A percentile compares a stretch with the other conserved stretches of the same genome.
Conservation (phyloP, 2,329 filamentous ascomycete genomes). For the Pseudogymnoascus destructans region DNA sequence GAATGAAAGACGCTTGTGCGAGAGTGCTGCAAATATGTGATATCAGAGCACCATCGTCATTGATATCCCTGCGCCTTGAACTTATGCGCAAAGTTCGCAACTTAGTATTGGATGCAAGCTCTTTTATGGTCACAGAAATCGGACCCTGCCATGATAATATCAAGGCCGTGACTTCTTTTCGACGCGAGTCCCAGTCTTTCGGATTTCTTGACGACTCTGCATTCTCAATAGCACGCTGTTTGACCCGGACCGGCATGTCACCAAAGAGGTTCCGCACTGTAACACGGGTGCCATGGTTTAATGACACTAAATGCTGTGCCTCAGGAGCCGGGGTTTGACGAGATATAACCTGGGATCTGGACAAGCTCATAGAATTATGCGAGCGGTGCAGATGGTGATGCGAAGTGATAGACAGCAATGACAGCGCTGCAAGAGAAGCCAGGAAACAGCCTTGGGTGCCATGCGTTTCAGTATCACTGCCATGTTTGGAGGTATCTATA, state of each 20-base stretch:
- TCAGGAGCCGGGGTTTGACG: conserved; percentile 48
- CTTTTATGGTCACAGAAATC: conserved; percentile 45
- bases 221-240: conserved; percentile 50
- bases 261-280: conserved; percentile 74
- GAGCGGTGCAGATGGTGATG: conserved; percentile 47
- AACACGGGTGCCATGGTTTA: conserved; percentile 60
- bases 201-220: conserved; percentile 36
- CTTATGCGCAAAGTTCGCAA: conserved; percentile 20
- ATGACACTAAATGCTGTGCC: conserved; percentile 42
- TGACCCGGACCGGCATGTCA: conserved; percentile 79
- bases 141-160: conserved; percentile 54
- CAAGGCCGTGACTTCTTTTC: conserved; percentile 41
- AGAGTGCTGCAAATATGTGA: conserved; percentile 39
- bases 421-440: conserved; percentile 61
- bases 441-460: conserved; percentile 65
- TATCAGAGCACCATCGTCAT: not conserved
- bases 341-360: conserved; percentile 53
- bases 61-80: not conserved
- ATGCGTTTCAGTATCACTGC: conserved; percentile 35
- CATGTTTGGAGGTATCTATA: conserved; percentile 54
- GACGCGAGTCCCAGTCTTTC: conserved; percentile 46
- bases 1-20: conserved; percentile 50
- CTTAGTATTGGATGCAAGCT: conserved; percentile 26
- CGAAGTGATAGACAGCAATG: conserved; percentile 65
- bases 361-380: conserved; percentile 53